Conservation (phyloP, 1,284 basidiomycete genomes). For the Boletus smithii region DNA sequence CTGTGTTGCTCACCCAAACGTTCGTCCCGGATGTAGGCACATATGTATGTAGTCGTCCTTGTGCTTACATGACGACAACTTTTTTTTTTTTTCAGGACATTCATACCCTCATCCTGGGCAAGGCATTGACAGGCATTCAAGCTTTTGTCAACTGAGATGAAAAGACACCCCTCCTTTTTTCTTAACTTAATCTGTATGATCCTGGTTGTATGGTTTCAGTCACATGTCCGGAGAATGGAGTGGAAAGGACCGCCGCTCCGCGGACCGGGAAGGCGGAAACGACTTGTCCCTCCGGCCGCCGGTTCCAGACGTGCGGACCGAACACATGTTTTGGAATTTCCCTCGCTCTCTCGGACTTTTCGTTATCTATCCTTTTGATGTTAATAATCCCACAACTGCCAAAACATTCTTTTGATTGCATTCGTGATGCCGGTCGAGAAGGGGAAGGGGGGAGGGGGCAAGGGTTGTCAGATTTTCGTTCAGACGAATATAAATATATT, state of each 20-base stretch:
- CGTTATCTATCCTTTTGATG: background rate
- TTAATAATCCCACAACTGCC: background rate
- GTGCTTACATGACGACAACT: background rate
- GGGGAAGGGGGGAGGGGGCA: too few relatives aligned
- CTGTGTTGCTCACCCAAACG: slow-evolving; percentile 7
- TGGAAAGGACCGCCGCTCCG: background rate
- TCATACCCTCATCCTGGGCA: slow-evolving; percentile 85
- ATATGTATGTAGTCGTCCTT: slow-evolving; percentile 20
- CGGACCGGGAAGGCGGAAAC: background rate
- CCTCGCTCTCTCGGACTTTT: background rate
- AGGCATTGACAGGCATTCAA: slow-evolving; percentile 83
- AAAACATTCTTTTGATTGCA: background rate
- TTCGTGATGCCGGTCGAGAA: too few relatives aligned
- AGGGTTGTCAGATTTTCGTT: too few relatives aligned
- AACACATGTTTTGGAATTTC: background rate
- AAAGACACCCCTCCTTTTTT: background rate
- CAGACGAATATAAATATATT: too few relatives aligned
- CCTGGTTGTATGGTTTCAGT: background rate
- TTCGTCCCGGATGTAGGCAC: slow-evolving; percentile 28
- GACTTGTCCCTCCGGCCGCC: background rate
- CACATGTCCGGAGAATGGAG: background rate
- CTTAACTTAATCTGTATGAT: background rate
- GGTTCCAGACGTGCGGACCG: background rate
- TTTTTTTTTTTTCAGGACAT: slow-evolving; percentile 57
- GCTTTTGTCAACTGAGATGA: slow-evolving; percentile 64